Evolutionary conservation across 106 monocot genomes (phyloP).

Genomic region (Amphibolis antarctica): DNA sequence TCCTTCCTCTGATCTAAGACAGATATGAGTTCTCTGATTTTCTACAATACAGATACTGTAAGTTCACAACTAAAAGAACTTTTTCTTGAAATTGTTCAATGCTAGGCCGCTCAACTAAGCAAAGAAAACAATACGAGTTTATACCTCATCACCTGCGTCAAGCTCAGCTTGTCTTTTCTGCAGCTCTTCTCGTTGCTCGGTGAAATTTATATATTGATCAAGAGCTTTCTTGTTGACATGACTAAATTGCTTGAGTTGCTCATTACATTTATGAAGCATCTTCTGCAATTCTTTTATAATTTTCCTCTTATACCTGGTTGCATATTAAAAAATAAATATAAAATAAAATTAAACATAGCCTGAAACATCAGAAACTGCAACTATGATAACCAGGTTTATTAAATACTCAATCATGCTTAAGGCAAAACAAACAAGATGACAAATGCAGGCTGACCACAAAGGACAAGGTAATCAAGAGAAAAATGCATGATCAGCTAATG

Average conservation of each 20-base stretch:
- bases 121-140: not conserved
- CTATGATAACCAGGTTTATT: too few species aligned
- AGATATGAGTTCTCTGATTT: conserved; percentile 90
- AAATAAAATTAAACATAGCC: not conserved
- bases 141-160: conserved; percentile 91
- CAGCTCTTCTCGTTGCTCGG: conserved; percentile 89
- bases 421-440: too few species aligned
- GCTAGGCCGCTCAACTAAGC: not conserved
- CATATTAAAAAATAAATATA: not conserved
- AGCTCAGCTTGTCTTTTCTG: conserved; percentile 84
- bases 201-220: conserved; percentile 95
- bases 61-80: not conserved
- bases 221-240: conserved; percentile 98
- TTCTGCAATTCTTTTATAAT: conserved; percentile 77
- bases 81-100: not conserved
- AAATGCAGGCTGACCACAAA: too few species aligned
- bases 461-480: too few species aligned
- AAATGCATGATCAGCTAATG: too few species aligned
- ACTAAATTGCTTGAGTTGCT: conserved; percentile 85
- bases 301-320: conserved; percentile 76
- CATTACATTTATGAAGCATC: conserved; percentile 85
- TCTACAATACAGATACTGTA: conserved; percentile 39
- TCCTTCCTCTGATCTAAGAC: conserved; percentile 96
- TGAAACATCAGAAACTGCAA: too few species aligned
- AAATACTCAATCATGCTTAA: too few species aligned